A percentile compares a stretch with the other conserved stretches of the same genome.
phyloP scores from a whole-genome alignment of 306 rosid species.

The Lotus japonicus region DNA sequence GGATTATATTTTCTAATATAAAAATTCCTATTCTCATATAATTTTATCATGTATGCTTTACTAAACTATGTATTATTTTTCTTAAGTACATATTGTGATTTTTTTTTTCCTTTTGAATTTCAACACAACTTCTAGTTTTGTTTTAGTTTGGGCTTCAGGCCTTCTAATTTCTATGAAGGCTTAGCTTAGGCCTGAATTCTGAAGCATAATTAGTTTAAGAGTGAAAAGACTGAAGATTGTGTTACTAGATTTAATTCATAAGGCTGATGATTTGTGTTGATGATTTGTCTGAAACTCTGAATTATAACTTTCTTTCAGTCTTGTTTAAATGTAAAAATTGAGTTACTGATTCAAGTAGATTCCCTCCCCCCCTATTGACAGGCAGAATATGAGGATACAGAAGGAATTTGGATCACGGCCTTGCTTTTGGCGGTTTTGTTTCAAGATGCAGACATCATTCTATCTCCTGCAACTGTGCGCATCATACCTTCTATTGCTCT shows the following conservation, averaged over 20 bases:
- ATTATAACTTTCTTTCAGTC: slow-evolving; percentile 7
- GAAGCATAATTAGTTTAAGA: slow-evolving; percentile 15
- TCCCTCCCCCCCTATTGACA: slow-evolving; percentile 29
- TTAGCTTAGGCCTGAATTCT: neutral
- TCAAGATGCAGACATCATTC: slow-evolving; percentile 62
- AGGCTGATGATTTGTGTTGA: slow-evolving; percentile 7
- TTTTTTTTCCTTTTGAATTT: neutral
- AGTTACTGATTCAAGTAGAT: slow-evolving; percentile 25
- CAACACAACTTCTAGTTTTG: too few relatives aligned
- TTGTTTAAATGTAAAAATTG: slow-evolving; percentile 16
- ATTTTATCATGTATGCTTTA: neutral
- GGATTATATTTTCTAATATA: neutral
- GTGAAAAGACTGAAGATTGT: slow-evolving; percentile 12
- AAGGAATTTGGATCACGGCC: slow-evolving; percentile 89
- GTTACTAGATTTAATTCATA: slow-evolving; percentile 1
- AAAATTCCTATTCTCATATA: neutral
- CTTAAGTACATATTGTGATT: neutral
- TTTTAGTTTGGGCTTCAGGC: neutral
- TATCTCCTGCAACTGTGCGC: slow-evolving; percentile 57
- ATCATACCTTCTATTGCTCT: slow-evolving; percentile 75
- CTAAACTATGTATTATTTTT: neutral
- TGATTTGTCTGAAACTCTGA: slow-evolving; percentile 5
- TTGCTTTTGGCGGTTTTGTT: slow-evolving; percentile 79
- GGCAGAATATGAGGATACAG: slow-evolving; percentile 82
- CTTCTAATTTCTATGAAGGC: slow-evolving; percentile 1